These are phyloP conservation scores for Santalum album DNA, from an alignment of 164 flowering plant species.

Conservation along the genomic window DNA sequence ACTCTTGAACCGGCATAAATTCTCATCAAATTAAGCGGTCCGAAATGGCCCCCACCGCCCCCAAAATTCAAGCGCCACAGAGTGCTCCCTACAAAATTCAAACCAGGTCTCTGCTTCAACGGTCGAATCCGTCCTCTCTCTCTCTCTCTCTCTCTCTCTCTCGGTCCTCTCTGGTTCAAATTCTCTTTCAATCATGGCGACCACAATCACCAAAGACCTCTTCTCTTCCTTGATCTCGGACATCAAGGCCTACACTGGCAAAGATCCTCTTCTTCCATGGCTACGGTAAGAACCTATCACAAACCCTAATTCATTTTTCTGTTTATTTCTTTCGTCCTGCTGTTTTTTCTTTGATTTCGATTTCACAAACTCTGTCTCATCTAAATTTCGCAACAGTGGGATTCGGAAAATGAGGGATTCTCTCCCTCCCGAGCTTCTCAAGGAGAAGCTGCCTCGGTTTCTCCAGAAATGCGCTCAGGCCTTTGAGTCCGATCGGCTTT, in stretches of 20 bases:
- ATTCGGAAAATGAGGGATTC: conserved; percentile 59
- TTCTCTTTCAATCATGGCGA: conserved; percentile 15
- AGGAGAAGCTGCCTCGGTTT: conserved; percentile 86
- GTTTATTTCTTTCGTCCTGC: not conserved
- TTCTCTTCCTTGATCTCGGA: conserved; percentile 60
- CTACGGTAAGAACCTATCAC: conserved; percentile 37
- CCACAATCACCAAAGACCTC: conserved; percentile 24
- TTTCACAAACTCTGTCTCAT: not conserved
- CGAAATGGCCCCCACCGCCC: too few species aligned
- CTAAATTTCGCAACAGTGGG: conserved; percentile 38
- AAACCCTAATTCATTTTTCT: not conserved
- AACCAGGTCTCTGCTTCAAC: not conserved
- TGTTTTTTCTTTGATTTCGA: not conserved
- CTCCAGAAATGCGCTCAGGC: conserved; percentile 77
- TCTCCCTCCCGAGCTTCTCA: conserved; percentile 49
- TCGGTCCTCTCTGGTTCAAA: not conserved
- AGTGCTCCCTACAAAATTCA: too few species aligned
- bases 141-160: too few species aligned
- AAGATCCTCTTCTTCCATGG: conserved; percentile 92
- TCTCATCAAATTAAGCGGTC: too few species aligned
- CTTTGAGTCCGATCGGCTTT: conserved; percentile 56
- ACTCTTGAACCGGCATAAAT: too few species aligned
- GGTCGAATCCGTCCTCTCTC: not conserved
- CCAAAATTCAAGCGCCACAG: too few species aligned
- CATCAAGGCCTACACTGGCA: conserved; percentile 67